A percentile compares a stretch with the other conserved stretches of the same genome.
phyloP scores from a whole-genome alignment of 768 basidiomycete genomes.

The Mrakia blollopis region DNA sequence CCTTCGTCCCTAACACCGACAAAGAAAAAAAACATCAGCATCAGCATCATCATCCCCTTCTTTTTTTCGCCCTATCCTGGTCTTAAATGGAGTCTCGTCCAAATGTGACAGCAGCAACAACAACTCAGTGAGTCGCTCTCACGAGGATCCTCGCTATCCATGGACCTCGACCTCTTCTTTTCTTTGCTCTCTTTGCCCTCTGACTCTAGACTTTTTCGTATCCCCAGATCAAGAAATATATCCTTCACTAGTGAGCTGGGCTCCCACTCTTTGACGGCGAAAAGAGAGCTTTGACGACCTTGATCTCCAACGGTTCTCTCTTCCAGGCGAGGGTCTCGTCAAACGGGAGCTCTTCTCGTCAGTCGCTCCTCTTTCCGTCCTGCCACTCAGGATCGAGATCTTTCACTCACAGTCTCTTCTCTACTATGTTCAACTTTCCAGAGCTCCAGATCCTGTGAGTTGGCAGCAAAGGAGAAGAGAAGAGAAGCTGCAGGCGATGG shows the following conservation, averaged over 20 bases:
- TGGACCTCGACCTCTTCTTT: not conserved
- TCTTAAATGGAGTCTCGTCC: no score
- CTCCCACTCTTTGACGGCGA: not conserved
- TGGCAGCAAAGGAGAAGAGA: not conserved
- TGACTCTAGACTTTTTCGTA: not conserved
- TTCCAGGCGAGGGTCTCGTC: constrained; percentile 84
- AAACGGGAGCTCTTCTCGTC: constrained; percentile 61
- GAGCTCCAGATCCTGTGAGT: not conserved
- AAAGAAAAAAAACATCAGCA: no score
- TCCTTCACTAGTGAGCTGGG: not conserved
- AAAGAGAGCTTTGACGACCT: not conserved
- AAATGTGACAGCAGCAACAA: no score
- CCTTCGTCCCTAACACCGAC: no score
- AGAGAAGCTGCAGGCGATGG: not conserved
- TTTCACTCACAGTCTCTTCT: not conserved
- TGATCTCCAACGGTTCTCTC: constrained; percentile 62
- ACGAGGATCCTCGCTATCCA: not conserved
- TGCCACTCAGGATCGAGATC: not conserved
- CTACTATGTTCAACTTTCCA: not conserved
- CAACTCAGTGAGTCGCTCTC: no score
- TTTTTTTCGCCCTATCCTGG: no score
- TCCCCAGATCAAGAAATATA: not conserved
- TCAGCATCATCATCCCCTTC: no score
- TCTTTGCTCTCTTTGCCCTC: not conserved
- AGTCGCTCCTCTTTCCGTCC: not conserved